Evolutionary conservation across 2,329 filamentous ascomycete genomes (phyloP).

Genomic region (Mariannaea sp.): DNA sequence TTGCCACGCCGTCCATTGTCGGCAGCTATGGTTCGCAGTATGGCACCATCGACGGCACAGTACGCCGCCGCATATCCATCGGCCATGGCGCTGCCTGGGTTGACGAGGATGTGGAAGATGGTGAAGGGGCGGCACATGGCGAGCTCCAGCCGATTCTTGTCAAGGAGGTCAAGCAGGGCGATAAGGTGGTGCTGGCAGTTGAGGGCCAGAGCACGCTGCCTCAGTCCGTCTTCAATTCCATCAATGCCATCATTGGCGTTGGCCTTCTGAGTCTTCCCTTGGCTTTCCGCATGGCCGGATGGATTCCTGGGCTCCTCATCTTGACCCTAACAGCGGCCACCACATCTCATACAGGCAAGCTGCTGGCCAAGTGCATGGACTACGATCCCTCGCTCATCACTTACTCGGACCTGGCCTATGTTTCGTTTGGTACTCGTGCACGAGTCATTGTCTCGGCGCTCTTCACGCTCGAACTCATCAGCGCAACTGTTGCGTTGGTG

Average conservation of each 20-base stretch:
- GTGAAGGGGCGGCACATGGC: slow-evolving; percentile 51
- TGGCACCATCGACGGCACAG: slow-evolving; percentile 52
- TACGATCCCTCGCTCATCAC: slow-evolving; percentile 85
- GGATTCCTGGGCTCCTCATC: slow-evolving; percentile 80
- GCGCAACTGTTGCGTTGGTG: slow-evolving; percentile 85
- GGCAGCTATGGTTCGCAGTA: slow-evolving; percentile 72
- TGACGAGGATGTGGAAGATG: slow-evolving; percentile 40
- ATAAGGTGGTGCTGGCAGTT: slow-evolving; percentile 80
- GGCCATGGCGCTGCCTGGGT: slow-evolving; percentile 41
- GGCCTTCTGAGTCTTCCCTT: slow-evolving; percentile 88
- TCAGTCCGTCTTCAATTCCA: slow-evolving; percentile 95
- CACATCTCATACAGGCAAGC: slow-evolving; percentile 83
- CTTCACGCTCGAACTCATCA: slow-evolving; percentile 86
- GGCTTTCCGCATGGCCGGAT: slow-evolving; percentile 84
- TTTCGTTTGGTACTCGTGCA: slow-evolving; percentile 83
- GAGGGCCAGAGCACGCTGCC: slow-evolving; percentile 94
- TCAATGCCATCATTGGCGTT: slow-evolving; percentile 89
- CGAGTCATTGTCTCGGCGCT: slow-evolving; percentile 82
- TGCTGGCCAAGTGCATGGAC: slow-evolving; percentile 88
- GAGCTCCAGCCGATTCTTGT: slow-evolving; percentile 80
- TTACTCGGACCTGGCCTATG: slow-evolving; percentile 90
- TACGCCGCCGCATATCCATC: slow-evolving; percentile 53
- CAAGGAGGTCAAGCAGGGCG: slow-evolving; percentile 86
- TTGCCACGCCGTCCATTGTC: slow-evolving; percentile 71
- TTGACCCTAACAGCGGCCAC: slow-evolving; percentile 74